These are phyloP conservation scores for Conticribra weissflogii DNA, from an alignment of 108 stramenopile genomes.

Conservation along the genomic window DNA sequence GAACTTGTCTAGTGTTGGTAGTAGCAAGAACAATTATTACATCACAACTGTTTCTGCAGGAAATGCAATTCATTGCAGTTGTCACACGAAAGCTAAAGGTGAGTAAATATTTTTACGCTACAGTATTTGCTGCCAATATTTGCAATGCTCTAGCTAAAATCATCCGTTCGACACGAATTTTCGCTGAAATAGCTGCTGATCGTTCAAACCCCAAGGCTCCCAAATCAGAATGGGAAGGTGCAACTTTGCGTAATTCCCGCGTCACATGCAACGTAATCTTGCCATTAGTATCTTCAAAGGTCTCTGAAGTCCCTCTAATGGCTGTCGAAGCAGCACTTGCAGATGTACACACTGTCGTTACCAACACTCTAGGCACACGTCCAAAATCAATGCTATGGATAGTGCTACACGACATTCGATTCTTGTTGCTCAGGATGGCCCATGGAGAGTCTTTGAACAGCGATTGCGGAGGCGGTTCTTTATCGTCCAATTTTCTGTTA, in stretches of 20 bases:
- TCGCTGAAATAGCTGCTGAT: constrained; percentile 76
- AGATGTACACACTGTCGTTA: constrained; percentile 64
- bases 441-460: constrained; percentile 78
- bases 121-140: too few species aligned
- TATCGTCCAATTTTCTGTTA: constrained; percentile 73
- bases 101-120: too few species aligned
- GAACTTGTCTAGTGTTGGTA: constrained; percentile 29
- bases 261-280: constrained; percentile 85
- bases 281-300: constrained; percentile 79
- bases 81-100: constrained; percentile 75
- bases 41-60: constrained; percentile 82
- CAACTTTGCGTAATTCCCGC: constrained; percentile 75
- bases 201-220: constrained; percentile 79
- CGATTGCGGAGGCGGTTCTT: constrained; percentile 87
- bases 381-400: constrained; percentile 83
- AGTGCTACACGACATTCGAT: constrained; percentile 74
- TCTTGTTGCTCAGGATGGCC: constrained; percentile 75
- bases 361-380: constrained; percentile 68
- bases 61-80: constrained; percentile 82
- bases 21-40: constrained; percentile 46
- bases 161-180: too few species aligned
- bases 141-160: too few species aligned
- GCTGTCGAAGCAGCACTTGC: constrained; percentile 72
- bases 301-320: constrained; percentile 72
- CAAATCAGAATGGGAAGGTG: constrained; percentile 89